Conservation (phyloP, 2,329 filamentous ascomycete genomes). For the Colletotrichum eremochloae region DNA sequence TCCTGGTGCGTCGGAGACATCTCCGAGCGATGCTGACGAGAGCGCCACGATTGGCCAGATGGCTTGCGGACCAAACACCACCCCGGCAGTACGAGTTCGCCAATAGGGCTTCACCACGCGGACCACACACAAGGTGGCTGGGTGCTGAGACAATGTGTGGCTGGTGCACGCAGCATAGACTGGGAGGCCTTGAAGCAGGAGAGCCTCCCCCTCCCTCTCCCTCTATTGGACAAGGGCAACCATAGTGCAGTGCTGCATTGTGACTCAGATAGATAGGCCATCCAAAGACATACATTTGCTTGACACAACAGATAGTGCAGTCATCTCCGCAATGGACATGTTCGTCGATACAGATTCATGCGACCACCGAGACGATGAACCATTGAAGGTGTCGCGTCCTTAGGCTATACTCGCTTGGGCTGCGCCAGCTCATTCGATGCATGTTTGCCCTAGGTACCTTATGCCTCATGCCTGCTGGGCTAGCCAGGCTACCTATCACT, state of each 20-base stretch:
- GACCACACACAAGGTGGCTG: constrained; percentile 28
- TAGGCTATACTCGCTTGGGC: constrained; percentile 12
- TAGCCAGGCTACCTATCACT: neutral
- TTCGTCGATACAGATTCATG: constrained; percentile 29
- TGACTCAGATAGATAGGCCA: constrained; percentile 2
- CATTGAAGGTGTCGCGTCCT: constrained; percentile 15
- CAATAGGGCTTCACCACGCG: constrained; percentile 23
- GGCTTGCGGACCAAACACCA: constrained; percentile 22
- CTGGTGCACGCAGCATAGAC: neutral
- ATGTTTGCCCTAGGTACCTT: neutral
- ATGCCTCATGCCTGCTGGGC: constrained; percentile 18
- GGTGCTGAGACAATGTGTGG: constrained; percentile 33
- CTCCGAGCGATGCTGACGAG: constrained; percentile 20
- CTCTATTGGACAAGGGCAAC: neutral
- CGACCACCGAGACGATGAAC: constrained; percentile 22
- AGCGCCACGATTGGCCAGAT: constrained; percentile 28
- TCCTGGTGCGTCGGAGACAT: constrained; percentile 39
- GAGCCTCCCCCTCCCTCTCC: neutral
- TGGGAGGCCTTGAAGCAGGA: constrained; percentile 18
- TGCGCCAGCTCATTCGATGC: constrained; percentile 26
- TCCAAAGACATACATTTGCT: constrained; percentile 1
- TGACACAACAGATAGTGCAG: constrained; percentile 21
- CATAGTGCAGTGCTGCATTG: constrained; percentile 5
- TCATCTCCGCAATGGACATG: constrained; percentile 22
- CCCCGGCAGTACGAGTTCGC: constrained; percentile 24